Percentiles rank a stretch among this genome's conserved stretches.
Conservation (phyloP, 179 eudicot species). For the Gypsophila paniculata region DNA sequence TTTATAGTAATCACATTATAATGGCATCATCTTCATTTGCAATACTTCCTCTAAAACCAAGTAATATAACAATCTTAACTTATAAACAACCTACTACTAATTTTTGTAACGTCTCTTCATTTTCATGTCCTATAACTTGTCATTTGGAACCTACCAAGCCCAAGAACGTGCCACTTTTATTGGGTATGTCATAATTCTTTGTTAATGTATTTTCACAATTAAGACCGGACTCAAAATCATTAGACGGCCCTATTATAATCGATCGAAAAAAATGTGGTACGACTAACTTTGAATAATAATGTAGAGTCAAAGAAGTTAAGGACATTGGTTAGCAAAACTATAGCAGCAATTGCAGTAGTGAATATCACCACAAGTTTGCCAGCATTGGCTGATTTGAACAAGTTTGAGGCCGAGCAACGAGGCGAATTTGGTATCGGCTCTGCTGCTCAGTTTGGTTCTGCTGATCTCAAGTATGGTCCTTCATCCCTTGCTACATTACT, state of each 20-base stretch:
- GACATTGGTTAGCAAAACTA: constrained; percentile 52
- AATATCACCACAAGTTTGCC: constrained; percentile 44
- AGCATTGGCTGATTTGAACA: constrained; percentile 79
- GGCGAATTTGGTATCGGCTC: constrained; percentile 98
- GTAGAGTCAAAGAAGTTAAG: constrained; percentile 55
- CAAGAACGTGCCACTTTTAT: background rate
- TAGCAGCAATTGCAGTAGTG: constrained; percentile 66
- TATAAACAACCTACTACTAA: constrained; percentile 6
- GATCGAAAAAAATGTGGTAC: background rate
- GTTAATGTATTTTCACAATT: background rate
- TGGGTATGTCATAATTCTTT: constrained; percentile 4
- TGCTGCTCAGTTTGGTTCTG: constrained; percentile 94
- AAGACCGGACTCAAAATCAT: no score
- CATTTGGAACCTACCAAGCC: constrained; percentile 4
- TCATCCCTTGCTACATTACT: background rate
- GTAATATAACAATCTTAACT: constrained; percentile 4
- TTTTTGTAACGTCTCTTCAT: background rate
- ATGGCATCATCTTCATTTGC: constrained; percentile 66
- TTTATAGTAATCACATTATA: background rate
- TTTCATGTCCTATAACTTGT: constrained; percentile 19
- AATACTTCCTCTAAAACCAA: constrained; percentile 41
- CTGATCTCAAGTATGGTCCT: constrained; percentile 66
- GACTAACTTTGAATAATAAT: background rate
- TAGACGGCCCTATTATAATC: no score
- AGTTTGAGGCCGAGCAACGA: constrained; percentile 75